phyloP scores from a whole-genome alignment of 2,329 filamentous ascomycete species.

The Ophiostoma australiae region DNA sequence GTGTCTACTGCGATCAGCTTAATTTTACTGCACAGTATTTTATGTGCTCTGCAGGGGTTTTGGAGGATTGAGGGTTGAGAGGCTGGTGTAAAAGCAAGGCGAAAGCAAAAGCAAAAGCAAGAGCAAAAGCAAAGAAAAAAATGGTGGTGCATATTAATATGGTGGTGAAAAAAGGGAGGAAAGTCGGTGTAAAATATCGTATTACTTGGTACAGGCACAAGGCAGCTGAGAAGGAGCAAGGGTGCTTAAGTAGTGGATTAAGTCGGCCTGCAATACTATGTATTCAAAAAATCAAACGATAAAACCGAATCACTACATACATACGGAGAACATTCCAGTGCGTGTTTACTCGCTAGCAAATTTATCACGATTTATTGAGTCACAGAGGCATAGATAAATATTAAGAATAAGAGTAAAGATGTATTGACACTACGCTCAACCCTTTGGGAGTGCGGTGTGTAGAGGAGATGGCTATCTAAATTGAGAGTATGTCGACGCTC shows the following conservation, averaged over 20 bases:
- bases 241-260: background rate
- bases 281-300: background rate
- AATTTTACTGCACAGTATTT: background rate
- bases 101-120: no score
- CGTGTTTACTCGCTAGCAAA: background rate
- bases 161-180: conserved; percentile 1
- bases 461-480: conserved; percentile 21
- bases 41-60: conserved; percentile 9
- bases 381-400: background rate
- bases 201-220: background rate
- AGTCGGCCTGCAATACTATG: background rate
- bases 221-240: background rate
- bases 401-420: background rate
- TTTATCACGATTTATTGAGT: background rate
- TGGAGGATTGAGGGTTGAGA: background rate
- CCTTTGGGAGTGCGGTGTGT: conserved; percentile 22
- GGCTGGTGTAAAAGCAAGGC: background rate
- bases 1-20: background rate
- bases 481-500: background rate
- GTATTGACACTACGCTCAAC: conserved; percentile 22
- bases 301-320: background rate
- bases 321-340: background rate
- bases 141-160: background rate
- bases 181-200: conserved; percentile 13
- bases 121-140: no score